phyloP scores from a whole-genome alignment of 495 filamentous ascomycete genomes.

The Cercophora newfieldiana region DNA sequence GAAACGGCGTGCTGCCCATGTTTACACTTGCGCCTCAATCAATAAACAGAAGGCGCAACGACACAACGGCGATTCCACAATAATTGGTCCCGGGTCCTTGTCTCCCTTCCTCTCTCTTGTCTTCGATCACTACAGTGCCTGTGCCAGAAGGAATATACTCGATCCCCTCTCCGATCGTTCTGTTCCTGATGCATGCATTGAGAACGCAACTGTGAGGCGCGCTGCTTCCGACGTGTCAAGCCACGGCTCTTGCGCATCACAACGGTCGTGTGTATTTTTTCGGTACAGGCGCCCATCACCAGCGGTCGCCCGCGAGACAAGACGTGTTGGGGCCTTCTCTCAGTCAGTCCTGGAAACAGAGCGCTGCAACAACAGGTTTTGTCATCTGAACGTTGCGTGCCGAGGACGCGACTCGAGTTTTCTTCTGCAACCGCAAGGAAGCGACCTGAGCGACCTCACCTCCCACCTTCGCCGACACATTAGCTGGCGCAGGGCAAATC shows the following conservation, averaged over 20 bases:
- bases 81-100: neutral
- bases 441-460: neutral
- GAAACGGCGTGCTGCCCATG: constrained; percentile 8
- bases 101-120: constrained; percentile 7
- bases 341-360: neutral
- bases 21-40: constrained; percentile 25
- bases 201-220: constrained; percentile 22
- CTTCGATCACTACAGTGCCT: neutral
- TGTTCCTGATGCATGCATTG: constrained; percentile 24
- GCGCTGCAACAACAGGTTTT: neutral
- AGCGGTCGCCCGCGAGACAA: neutral
- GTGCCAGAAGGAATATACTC: constrained; percentile 21
- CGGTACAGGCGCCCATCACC: neutral
- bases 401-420: constrained; percentile 4
- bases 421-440: neutral
- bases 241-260: neutral
- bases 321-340: neutral
- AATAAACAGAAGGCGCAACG: constrained; percentile 26
- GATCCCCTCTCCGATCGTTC: constrained; percentile 5
- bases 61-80: neutral
- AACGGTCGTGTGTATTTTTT: neutral
- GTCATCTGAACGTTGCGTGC: neutral
- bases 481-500: neutral
- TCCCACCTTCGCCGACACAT: neutral
- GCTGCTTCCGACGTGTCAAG: constrained; percentile 25